These are phyloP conservation scores for Wickerhamiella lipophila DNA, from an alignment of 805 yeast genomes.

Conservation along the genomic window DNA sequence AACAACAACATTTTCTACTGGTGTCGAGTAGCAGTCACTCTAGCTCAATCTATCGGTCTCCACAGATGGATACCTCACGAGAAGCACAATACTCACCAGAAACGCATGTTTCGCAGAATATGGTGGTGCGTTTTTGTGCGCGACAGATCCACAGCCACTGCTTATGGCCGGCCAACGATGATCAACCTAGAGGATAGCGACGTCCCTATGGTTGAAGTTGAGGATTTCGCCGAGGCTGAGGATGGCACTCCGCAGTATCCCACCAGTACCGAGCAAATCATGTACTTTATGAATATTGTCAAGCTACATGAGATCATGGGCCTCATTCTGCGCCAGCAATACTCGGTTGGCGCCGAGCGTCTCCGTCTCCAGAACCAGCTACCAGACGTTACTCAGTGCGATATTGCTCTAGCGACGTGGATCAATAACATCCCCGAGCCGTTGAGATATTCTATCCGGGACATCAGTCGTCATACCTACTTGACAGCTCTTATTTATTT, in stretches of 20 bases:
- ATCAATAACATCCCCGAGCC: slow-evolving; percentile 51
- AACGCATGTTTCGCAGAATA: slow-evolving; percentile 46
- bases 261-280: slow-evolving; percentile 37
- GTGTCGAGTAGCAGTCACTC: slow-evolving; percentile 54
- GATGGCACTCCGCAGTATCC: slow-evolving; percentile 26
- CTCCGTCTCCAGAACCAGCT: slow-evolving; percentile 32
- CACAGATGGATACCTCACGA: slow-evolving; percentile 39
- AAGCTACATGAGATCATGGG: slow-evolving; percentile 62
- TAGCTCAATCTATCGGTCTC: slow-evolving; percentile 66
- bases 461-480: slow-evolving; percentile 38
- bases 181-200: slow-evolving; percentile 64
- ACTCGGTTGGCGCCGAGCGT: slow-evolving; percentile 53
- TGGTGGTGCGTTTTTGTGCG: slow-evolving; percentile 72
- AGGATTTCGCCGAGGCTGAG: slow-evolving; percentile 48
- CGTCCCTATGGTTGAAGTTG: slow-evolving; percentile 55
- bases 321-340: slow-evolving; percentile 53
- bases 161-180: slow-evolving; percentile 59
- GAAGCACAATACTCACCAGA: slow-evolving; percentile 31
- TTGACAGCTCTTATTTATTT: slow-evolving; percentile 48
- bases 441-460: slow-evolving; percentile 48
- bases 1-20: slow-evolving; percentile 55
- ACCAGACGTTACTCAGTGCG: slow-evolving; percentile 50
- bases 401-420: slow-evolving; percentile 67
- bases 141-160: slow-evolving; percentile 56
- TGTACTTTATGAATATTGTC: slow-evolving; percentile 48